These are phyloP conservation scores for Scutellaria barbata DNA, from an alignment of 257 asterid genomes.

Conservation along the genomic window DNA sequence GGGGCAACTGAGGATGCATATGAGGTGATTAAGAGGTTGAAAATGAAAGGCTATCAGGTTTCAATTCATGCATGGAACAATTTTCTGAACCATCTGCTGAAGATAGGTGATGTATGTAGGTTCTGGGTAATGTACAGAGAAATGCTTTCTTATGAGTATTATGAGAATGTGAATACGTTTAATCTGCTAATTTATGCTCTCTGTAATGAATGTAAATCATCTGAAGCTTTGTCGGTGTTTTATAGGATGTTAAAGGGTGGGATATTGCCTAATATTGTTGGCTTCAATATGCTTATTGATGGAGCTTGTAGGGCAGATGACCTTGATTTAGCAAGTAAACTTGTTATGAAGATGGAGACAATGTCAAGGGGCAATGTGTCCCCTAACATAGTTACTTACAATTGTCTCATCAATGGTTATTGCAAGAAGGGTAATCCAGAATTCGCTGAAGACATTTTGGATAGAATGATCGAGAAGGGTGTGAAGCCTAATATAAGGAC, in stretches of 20 bases:
- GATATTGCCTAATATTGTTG: conserved; percentile 62
- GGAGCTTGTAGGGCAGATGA: conserved; percentile 68
- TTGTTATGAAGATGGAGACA: conserved; percentile 49
- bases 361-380: conserved; percentile 54
- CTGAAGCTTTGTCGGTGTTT: conserved; percentile 66
- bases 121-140: conserved; percentile 70
- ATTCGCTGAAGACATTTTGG: conserved; percentile 53
- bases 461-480: conserved; percentile 55
- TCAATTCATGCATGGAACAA: conserved; percentile 87
- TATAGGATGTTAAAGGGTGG: conserved; percentile 74
- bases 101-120: conserved; percentile 50
- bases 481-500: conserved; percentile 69
- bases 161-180: conserved; percentile 68
- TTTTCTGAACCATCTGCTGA: conserved; percentile 68
- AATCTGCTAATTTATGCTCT: conserved; percentile 69
- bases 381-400: conserved; percentile 63
- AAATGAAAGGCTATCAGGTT: conserved; percentile 43
- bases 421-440: conserved; percentile 65
- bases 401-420: conserved; percentile 72
- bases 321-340: conserved; percentile 57
- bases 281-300: conserved; percentile 73
- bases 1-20: conserved; percentile 65
- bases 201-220: conserved; percentile 58
- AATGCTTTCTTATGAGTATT: conserved; percentile 66
- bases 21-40: conserved; percentile 60